A percentile compares a stretch with the other conserved stretches of the same genome.
These are phyloP conservation scores for Plenodomus biglobosus DNA, from an alignment of 2,329 filamentous ascomycete species.

Conservation along the genomic window DNA sequence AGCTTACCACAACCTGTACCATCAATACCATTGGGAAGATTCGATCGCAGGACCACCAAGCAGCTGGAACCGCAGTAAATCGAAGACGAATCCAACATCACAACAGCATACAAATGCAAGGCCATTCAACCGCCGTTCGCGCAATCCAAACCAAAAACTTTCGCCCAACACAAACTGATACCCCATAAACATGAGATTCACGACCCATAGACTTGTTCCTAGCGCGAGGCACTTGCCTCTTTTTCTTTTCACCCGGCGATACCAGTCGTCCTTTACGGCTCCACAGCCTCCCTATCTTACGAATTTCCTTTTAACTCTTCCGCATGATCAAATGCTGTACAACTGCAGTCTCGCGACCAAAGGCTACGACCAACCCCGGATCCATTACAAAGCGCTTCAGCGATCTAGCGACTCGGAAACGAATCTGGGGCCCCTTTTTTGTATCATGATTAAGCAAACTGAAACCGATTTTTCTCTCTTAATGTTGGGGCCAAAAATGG, in stretches of 20 bases:
- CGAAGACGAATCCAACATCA: slow-evolving; percentile 20
- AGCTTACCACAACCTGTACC: slow-evolving; percentile 17
- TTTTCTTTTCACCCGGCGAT: neutral
- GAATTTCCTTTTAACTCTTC: neutral
- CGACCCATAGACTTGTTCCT: slow-evolving; percentile 39
- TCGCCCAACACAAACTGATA: slow-evolving; percentile 38
- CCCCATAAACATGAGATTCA: slow-evolving; percentile 42
- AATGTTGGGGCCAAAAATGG: too few species aligned
- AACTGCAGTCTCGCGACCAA: neutral
- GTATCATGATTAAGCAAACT: too few species aligned
- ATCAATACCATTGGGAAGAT: slow-evolving; percentile 31
- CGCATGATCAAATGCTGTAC: neutral
- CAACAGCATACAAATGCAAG: slow-evolving; percentile 16
- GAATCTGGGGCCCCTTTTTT: too few species aligned
- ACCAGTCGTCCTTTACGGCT: neutral
- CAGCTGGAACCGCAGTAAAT: slow-evolving; percentile 19
- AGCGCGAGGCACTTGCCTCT: slow-evolving; percentile 3
- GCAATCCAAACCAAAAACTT: slow-evolving; percentile 15
- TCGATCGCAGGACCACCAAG: slow-evolving; percentile 28
- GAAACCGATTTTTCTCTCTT: too few species aligned
- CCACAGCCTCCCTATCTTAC: neutral
- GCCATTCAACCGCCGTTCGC: slow-evolving; percentile 7
- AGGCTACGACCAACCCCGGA: neutral
- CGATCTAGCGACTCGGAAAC: too few species aligned
- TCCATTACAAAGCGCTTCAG: neutral